These are phyloP conservation scores for Dittrichia graveolens DNA, from an alignment of 129 eudicot species.

Conservation along the genomic window DNA sequence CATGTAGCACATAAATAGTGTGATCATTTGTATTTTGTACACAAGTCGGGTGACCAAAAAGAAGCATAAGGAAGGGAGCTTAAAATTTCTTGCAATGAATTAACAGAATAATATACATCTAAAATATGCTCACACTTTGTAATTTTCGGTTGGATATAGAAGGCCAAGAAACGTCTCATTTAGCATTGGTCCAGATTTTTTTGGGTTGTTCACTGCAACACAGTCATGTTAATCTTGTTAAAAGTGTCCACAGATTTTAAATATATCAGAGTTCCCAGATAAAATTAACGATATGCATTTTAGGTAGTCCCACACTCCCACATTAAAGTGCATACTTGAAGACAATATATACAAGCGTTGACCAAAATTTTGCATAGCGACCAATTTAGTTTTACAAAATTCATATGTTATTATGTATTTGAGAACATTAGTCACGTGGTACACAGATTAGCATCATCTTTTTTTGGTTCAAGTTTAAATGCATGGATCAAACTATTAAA, in stretches of 20 bases:
- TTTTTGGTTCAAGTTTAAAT: neutral
- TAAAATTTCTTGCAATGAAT: neutral
- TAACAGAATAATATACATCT: neutral
- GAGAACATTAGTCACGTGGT: neutral
- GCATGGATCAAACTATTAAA: constrained; percentile 5
- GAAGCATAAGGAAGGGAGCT: neutral
- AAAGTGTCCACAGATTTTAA: constrained; percentile 9
- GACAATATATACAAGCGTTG: neutral
- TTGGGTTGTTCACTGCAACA: constrained; percentile 91
- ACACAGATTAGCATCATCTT: neutral
- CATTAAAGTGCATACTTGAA: too few species aligned
- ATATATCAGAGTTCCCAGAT: neutral
- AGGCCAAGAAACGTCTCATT: constrained; percentile 98
- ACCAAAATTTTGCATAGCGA: neutral
- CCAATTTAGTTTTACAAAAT: neutral
- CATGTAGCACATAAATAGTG: constrained; percentile 18
- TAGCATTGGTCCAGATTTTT: constrained; percentile 89
- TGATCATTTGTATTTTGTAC: constrained; percentile 21
- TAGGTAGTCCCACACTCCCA: too few species aligned
- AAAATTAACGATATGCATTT: neutral
- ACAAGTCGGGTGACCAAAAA: neutral
- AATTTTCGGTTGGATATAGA: constrained; percentile 92
- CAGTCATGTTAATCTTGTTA: constrained; percentile 20
- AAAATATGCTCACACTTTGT: constrained; percentile 77
- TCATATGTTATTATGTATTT: neutral